phyloP scores from a whole-genome alignment of 441 rosid species.

The Lepidium campestre region DNA sequence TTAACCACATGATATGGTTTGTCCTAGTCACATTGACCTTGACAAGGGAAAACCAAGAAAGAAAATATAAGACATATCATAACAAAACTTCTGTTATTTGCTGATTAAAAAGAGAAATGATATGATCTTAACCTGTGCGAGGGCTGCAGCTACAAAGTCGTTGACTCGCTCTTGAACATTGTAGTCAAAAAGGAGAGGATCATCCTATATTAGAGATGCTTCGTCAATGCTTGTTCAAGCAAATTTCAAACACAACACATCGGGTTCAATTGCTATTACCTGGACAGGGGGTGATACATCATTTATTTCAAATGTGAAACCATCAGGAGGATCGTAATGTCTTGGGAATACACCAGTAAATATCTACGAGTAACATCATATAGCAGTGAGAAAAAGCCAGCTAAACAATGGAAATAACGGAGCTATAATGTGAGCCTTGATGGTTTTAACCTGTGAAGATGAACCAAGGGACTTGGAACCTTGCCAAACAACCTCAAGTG shows the following conservation, averaged over 20 bases:
- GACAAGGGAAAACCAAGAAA: slow-evolving; percentile 9
- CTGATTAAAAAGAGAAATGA: background rate
- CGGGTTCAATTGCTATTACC: slow-evolving; percentile 34
- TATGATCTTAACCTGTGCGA: slow-evolving; percentile 45
- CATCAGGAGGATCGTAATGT: slow-evolving; percentile 78
- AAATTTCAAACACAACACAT: slow-evolving; percentile 2
- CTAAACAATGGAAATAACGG: background rate
- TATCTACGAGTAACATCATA: slow-evolving; percentile 34
- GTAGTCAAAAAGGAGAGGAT: slow-evolving; percentile 54
- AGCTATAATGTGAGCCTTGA: background rate
- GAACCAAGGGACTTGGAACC: slow-evolving; percentile 73
- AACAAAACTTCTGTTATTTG: background rate
- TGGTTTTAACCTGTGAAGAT: slow-evolving; percentile 54
- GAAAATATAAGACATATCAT: background rate
- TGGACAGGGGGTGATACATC: slow-evolving; percentile 70
- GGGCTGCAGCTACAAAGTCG: slow-evolving; percentile 67
- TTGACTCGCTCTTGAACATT: slow-evolving; percentile 68
- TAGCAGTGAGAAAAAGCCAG: slow-evolving; percentile 2
- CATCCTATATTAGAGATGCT: slow-evolving; percentile 42
- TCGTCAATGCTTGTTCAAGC: slow-evolving; percentile 20
- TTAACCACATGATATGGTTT: slow-evolving; percentile 70
- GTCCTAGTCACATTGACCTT: slow-evolving; percentile 74
- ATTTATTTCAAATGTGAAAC: slow-evolving; percentile 62
- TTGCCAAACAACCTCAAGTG: slow-evolving; percentile 71
- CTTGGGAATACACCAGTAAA: slow-evolving; percentile 67